Evolutionary conservation across 1,284 basidiomycete species (phyloP).

Genomic region (Ceratobasidium sp.): DNA sequence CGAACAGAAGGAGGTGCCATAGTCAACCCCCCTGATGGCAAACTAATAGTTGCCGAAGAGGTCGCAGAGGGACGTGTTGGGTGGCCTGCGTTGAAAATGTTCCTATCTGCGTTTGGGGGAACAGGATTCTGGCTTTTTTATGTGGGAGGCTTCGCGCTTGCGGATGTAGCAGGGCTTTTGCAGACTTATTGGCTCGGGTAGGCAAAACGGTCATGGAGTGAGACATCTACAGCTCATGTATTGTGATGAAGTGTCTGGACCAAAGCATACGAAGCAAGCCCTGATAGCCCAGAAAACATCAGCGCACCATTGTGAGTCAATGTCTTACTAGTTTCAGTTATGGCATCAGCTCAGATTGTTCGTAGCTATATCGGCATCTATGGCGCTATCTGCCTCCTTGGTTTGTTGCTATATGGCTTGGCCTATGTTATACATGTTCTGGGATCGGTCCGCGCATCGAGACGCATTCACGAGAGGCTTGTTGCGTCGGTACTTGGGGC

Average conservation of each 20-base stretch:
- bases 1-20: conserved; percentile 49
- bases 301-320: conserved; percentile 52
- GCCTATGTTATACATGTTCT: conserved; percentile 53
- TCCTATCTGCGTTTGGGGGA: conserved; percentile 51
- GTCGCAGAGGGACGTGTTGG: conserved; percentile 63
- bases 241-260: conserved; percentile 51
- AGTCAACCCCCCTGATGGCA: conserved; percentile 52
- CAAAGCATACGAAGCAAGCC: conserved; percentile 50
- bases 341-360: conserved; percentile 40
- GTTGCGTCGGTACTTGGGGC: conserved; percentile 65
- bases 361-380: conserved; percentile 60
- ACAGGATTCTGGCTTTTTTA: conserved; percentile 51
- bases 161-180: conserved; percentile 32
- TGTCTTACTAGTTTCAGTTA: background rate
- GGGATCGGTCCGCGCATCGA: conserved; percentile 61
- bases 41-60: conserved; percentile 67
- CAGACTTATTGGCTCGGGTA: conserved; percentile 44
- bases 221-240: conserved; percentile 48
- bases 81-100: conserved; percentile 51
- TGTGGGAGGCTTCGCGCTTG: conserved; percentile 24
- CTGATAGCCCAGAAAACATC: conserved; percentile 46
- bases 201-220: conserved; percentile 44
- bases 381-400: conserved; percentile 50
- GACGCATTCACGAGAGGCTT: conserved; percentile 63
- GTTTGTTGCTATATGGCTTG: conserved; percentile 48